A percentile compares a stretch with the other conserved stretches of the same genome.
Conservation (phyloP, 495 filamentous ascomycete genomes). For the Penicillium waksmanii region DNA sequence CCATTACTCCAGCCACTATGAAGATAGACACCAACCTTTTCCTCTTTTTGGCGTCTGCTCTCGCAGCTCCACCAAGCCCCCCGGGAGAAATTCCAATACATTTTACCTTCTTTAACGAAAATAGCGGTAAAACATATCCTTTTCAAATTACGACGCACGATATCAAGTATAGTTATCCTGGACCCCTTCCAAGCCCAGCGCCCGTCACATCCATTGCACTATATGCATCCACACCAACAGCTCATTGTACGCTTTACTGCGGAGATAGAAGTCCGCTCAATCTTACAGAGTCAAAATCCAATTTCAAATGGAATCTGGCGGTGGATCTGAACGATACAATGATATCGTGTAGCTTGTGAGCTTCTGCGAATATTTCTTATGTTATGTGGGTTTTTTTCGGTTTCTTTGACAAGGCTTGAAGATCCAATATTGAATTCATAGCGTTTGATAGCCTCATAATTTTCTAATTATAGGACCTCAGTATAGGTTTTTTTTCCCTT, state of each 20-base stretch:
- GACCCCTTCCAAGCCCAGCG: background rate
- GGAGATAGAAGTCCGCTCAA: slow-evolving; percentile 4
- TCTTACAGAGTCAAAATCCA: too few relatives aligned
- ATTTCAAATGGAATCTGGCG: too few relatives aligned
- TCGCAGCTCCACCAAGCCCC: too few relatives aligned
- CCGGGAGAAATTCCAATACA: too few relatives aligned
- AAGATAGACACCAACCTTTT: background rate
- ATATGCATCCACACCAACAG: background rate
- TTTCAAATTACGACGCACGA: background rate
- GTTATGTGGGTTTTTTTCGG: too few relatives aligned
- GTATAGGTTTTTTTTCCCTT: background rate
- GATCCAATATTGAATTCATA: slow-evolving; percentile 3
- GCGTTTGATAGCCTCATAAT: slow-evolving; percentile 38
- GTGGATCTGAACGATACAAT: too few relatives aligned
- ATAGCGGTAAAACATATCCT: too few relatives aligned
- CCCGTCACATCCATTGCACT: background rate
- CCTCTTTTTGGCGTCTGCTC: too few relatives aligned
- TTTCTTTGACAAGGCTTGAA: too few relatives aligned
- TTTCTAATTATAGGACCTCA: slow-evolving; percentile 9
- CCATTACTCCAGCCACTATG: background rate
- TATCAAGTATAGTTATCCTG: background rate
- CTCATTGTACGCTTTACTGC: background rate
- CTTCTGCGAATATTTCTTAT: too few relatives aligned
- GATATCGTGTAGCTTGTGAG: too few relatives aligned
- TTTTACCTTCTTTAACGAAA: too few relatives aligned